These are phyloP conservation scores for Heterobasidion parviporum DNA, from an alignment of 1,284 basidiomycete genomes.

Conservation along the genomic window DNA sequence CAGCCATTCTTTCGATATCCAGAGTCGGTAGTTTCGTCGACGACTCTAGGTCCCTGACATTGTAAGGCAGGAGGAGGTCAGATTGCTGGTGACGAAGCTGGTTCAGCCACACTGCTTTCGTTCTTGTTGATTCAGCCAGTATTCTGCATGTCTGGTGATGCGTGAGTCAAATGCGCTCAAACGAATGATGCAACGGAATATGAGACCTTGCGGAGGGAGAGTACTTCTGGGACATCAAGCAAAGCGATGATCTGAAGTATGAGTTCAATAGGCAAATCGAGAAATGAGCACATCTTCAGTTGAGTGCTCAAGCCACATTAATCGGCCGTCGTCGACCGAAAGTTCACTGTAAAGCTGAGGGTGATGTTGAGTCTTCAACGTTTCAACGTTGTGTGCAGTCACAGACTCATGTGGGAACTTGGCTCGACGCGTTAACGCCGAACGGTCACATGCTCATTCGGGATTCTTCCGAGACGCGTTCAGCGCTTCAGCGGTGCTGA, in stretches of 20 bases:
- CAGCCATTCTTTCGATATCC: conserved; percentile 3
- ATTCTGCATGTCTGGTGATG: conserved; percentile 1
- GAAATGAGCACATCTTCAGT: background rate
- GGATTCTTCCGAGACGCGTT: too few relatives aligned
- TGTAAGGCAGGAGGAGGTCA: conserved; percentile 4
- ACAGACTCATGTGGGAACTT: background rate
- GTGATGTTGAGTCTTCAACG: background rate
- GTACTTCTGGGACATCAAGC: conserved; percentile 2
- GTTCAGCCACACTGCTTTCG: conserved; percentile 6
- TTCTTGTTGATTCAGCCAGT: background rate
- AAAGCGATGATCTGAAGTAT: background rate
- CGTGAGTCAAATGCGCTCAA: background rate
- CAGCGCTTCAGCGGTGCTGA: too few relatives aligned
- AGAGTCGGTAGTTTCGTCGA: background rate
- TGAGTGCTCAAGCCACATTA: background rate
- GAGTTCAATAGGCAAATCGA: background rate
- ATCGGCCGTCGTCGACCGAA: background rate
- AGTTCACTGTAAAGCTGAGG: background rate
- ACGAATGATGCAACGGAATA: background rate
- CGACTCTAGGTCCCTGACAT: background rate
- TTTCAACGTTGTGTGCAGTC: background rate
- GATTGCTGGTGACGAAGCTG: conserved; percentile 5
- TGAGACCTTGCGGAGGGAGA: conserved; percentile 1
- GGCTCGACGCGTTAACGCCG: background rate
- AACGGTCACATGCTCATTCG: background rate